Base-by-base conservation (phyloP, 805 yeast genomes). In the Teunomyces pallodes region DNA sequence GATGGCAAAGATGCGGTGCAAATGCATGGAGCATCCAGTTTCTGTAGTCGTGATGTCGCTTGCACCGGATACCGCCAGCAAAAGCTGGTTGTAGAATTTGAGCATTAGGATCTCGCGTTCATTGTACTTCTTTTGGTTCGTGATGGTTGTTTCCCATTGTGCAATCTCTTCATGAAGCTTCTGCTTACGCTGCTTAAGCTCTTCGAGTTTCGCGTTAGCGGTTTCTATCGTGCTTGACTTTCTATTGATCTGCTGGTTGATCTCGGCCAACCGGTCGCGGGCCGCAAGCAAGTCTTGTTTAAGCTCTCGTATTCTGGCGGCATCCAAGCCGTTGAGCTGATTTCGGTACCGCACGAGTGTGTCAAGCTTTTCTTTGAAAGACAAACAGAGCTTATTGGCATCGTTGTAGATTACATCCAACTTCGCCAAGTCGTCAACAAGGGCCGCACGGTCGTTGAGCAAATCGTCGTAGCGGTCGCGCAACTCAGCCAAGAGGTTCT, bases 401-500 rank as follows among this genome's bases (percentile, higher is more conserved):
- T 48, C 53, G 6, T 45, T 46, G 16, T 46, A 49, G 4, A 54
- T 35, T 0, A 32, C 42, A 9, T 58, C 57, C 8, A 63, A 36
- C 6, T 41, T 42, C 5, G 30, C 39, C 6, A 64, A 42, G 10
- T 56, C 58, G 5, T 45, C 32, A 9, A 45, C 30, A 5, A 65
- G 26, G 1, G 41, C 44, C 4, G 30, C 45, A 42, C 54, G 54
- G 43, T 65, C 70, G 6, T 53, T 50, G n/a, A 40, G 46, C 17
- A 66, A 53, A 9, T 54, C 49, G 17, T 56, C 58, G 4, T 50
- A 48, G 35, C 60, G 62, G 26, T 43, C 52, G 20, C 59, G 51
- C 16, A 72, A 53, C 35, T 69, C 69, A 13, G 54, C 60, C 29
- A 75, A 56, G 12, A 83, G 65, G 36, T 80, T 82, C 20, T 69